Evolutionary conservation across 192 early-diverging fungal genomes (phyloP).

Genomic region (Gigaspora rosea): DNA sequence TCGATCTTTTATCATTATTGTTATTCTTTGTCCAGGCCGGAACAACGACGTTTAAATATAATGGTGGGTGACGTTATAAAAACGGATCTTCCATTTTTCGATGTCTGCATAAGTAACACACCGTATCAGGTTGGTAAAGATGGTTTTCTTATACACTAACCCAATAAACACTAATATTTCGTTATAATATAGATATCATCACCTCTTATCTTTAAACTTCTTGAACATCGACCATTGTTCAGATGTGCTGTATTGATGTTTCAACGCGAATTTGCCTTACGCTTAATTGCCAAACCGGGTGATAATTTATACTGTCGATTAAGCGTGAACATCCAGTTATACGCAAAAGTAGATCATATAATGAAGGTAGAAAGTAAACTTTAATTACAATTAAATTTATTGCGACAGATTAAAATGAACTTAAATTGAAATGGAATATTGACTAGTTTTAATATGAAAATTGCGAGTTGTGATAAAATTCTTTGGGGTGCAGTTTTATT

Average conservation of each 20-base stretch:
- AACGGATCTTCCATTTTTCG: conserved; percentile 94
- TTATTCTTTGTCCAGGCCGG: conserved; percentile 50
- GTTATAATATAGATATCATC: conserved; percentile 79
- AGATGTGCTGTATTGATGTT: conserved; percentile 97
- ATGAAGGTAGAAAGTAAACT: conserved; percentile 70
- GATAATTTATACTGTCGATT: conserved; percentile 90
- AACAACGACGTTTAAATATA: conserved; percentile 85
- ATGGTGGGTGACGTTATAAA: conserved; percentile 99
- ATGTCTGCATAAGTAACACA: conserved; percentile 97
- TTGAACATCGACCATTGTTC: conserved; percentile 92
- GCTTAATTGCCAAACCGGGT: conserved; percentile 92
- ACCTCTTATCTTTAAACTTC: conserved; percentile 91
- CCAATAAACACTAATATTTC: neutral
- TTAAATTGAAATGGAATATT: no score
- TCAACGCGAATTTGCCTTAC: conserved; percentile 97
- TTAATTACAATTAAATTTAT: no score
- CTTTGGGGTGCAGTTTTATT: no score
- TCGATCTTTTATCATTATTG: neutral
- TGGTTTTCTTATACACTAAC: neutral
- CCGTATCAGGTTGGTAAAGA: conserved; percentile 74
- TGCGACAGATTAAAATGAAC: no score
- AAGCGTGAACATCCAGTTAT: conserved; percentile 91
- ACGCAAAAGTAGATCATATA: conserved; percentile 91
- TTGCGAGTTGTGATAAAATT: no score
- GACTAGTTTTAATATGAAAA: no score